Percentiles rank a stretch among this genome's conserved stretches.
Conservation (phyloP, 2,329 filamentous ascomycete species). For the Periconia digitata region DNA sequence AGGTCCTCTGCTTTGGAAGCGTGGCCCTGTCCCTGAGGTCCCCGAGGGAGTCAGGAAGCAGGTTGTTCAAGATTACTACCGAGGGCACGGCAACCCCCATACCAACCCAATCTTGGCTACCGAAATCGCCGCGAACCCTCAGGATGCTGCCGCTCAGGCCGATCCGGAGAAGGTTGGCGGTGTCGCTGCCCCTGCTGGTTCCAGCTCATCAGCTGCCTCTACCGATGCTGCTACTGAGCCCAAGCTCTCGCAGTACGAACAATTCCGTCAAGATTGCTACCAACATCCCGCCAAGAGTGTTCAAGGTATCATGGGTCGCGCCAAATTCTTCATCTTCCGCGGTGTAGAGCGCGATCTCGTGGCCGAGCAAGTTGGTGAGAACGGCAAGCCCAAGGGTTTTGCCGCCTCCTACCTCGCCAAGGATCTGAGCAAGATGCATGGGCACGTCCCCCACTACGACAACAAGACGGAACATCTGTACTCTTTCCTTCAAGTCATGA, state of each 20-base stretch:
- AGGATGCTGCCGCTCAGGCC: conserved; percentile 5
- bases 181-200: neutral
- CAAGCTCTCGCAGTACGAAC: conserved; percentile 1
- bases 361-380: conserved; percentile 30
- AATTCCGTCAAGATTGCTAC: neutral
- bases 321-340: conserved; percentile 51
- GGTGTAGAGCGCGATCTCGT: conserved; percentile 56
- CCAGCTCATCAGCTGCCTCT: neutral
- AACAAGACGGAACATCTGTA: conserved; percentile 58
- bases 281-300: conserved; percentile 1
- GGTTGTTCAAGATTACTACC: conserved; percentile 58
- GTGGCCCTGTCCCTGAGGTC: conserved; percentile 39
- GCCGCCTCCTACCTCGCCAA: conserved; percentile 44
- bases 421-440: conserved; percentile 59
- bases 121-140: neutral
- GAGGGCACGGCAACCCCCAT: conserved; percentile 45
- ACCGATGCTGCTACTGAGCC: neutral
- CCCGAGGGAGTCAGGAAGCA: conserved; percentile 43
- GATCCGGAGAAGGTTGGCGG: conserved; percentile 41
- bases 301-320: conserved; percentile 37
- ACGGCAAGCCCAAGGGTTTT: conserved; percentile 43
- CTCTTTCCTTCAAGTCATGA: conserved; percentile 45
- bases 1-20: conserved; percentile 55
- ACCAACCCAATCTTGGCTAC: conserved; percentile 4
- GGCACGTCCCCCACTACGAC: conserved; percentile 60